Conservation (phyloP, 2,329 filamentous ascomycete genomes). For the Penicillium fuscoglaucum region DNA sequence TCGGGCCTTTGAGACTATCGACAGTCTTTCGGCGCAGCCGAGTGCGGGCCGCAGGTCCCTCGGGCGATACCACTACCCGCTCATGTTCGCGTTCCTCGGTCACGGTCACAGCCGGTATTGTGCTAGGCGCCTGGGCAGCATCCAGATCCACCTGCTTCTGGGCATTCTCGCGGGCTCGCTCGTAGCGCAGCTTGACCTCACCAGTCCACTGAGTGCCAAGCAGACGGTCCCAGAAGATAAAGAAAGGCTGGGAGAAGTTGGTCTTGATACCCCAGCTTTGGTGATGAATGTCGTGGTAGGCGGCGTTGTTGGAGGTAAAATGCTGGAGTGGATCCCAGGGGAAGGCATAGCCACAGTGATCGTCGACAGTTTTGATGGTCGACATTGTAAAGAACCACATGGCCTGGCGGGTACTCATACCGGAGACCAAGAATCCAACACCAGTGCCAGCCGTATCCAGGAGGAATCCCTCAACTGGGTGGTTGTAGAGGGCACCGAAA, state of each 20-base stretch:
- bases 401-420: constrained; percentile 81
- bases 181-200: constrained; percentile 60
- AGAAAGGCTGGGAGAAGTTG: constrained; percentile 56
- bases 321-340: constrained; percentile 93
- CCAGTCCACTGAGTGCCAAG: constrained; percentile 82
- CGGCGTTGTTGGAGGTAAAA: constrained; percentile 90
- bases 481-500: constrained; percentile 95
- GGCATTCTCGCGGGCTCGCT: constrained; percentile 56
- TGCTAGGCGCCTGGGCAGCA: constrained; percentile 26
- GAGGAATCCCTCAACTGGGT: constrained; percentile 89
- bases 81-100: constrained; percentile 22
- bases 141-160: constrained; percentile 59
- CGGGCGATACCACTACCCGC: constrained; percentile 28
- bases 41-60: constrained; percentile 29
- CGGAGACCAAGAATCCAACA: constrained; percentile 75
- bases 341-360: constrained; percentile 95
- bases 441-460: constrained; percentile 88
- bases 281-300: constrained; percentile 97
- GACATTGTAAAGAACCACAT: constrained; percentile 88
- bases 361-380: constrained; percentile 94
- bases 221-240: constrained; percentile 89
- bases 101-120: constrained; percentile 19
- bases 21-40: constrained; percentile 42
- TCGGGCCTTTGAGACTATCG: constrained; percentile 38
- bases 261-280: constrained; percentile 97